Percentiles rank a stretch among this genome's conserved stretches.
Conservation (phyloP, 768 basidiomycete species). For the Floccularia luteovirens region DNA sequence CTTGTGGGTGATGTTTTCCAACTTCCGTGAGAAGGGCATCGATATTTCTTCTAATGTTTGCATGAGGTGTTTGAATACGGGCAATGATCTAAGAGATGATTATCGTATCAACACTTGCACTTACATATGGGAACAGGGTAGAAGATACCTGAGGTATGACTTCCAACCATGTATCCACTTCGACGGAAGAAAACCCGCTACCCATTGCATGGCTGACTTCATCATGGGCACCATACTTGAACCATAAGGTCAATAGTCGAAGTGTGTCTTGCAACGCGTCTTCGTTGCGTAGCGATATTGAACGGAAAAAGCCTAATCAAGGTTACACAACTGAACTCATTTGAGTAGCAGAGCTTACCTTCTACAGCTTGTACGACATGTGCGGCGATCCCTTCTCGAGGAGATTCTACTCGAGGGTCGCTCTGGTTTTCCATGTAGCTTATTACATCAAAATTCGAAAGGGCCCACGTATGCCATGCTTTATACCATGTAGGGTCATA, state of each 20-base stretch:
- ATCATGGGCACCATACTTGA: conserved; percentile 89
- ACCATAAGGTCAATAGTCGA: conserved; percentile 92
- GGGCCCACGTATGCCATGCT: conserved; percentile 98
- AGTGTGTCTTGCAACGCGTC: conserved; percentile 94
- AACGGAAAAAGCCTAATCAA: conserved; percentile 81
- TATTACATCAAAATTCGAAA: conserved; percentile 94
- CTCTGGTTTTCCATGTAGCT: conserved; percentile 65
- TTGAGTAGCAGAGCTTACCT: conserved; percentile 36
- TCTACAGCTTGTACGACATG: conserved; percentile 93
- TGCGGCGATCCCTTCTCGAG: conserved; percentile 56
- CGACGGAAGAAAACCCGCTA: conserved; percentile 80
- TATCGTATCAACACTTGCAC: not conserved
- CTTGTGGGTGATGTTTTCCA: conserved; percentile 95
- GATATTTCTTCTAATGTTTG: conserved; percentile 83
- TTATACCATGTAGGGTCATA: conserved; percentile 98
- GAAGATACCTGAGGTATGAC: conserved; percentile 86
- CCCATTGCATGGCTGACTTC: conserved; percentile 88
- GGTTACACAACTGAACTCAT: conserved; percentile 4
- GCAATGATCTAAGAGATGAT: conserved; percentile 75
- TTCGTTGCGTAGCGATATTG: conserved; percentile 82
- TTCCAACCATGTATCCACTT: conserved; percentile 97
- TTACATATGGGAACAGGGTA: not conserved
- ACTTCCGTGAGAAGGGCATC: conserved; percentile 84
- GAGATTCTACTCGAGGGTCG: conserved; percentile 50
- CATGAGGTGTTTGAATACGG: conserved; percentile 90